Evolutionary conservation across 2,329 filamentous ascomycete species (phyloP), one percentile per base, ranked within the genome.

Genomic region (Phialocephala sp.): DNA sequence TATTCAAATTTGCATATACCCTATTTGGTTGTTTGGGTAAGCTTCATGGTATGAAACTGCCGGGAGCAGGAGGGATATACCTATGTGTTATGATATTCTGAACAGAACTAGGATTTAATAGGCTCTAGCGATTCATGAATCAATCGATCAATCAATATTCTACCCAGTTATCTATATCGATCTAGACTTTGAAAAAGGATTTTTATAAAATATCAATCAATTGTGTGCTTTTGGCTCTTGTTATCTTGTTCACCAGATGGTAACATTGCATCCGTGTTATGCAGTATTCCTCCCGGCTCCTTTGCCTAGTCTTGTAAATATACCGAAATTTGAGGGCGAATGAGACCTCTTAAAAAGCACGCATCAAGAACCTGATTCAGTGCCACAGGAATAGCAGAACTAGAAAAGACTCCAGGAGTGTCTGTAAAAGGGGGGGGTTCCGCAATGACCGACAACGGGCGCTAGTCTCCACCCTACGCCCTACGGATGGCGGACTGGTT

Each of bases 1-100:
- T 59, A n/a, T 27, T 60, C 36, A 45, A 50, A 24, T 54, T 47
- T 55, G 54, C 36, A 41, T 32, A 64, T 64, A 64, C 47, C 45
- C 62, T 50, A 47, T 56, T 18, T 56, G 56, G 39, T 50, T 11
- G 39, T 54, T 54, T 24, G 12, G 14, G 47, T 27, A 24, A 32
- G 18, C 14, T 5, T 14, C 15, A 32, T 54, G 50, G 11, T 50
- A 27, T 27, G 45, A 20, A 9, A 24, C 20, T 50, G 45, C 22
- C 4, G 20, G 20, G 22, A 20, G 45, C 20, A 27, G 45, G 8
- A 9, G 27, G 50, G 24, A n/a, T 54, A 54, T 35, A 18, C 22
- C 24, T 32, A 18, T 54, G 6, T 54, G 50, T 32, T 27, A 32
- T 54, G 50, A 32, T n/a, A 54, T 35, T 32, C 22, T 54, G 24